A percentile compares a stretch with the other conserved stretches of the same genome.
These are phyloP conservation scores for Triticum timopheevii DNA, from an alignment of 176 grass and related monocot genomes.

Conservation along the genomic window DNA sequence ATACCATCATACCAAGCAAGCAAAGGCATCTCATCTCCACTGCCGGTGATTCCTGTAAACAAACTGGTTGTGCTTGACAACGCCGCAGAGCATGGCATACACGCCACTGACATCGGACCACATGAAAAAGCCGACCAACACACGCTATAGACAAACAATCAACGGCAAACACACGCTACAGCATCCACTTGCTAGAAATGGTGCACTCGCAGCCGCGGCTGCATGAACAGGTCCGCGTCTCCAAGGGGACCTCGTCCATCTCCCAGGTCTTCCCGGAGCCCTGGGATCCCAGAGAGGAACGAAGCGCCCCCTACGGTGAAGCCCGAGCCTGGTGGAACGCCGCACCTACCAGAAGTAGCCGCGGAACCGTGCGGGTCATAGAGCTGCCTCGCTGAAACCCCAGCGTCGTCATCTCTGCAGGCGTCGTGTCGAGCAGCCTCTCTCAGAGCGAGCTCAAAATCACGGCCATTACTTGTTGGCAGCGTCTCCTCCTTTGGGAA, in stretches of 20 bases:
- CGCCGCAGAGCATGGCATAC: not conserved
- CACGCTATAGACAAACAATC: not conserved
- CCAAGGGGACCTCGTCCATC: not conserved
- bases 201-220: conserved; percentile 49
- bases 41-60: not conserved
- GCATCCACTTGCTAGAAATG: conserved; percentile 35
- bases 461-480: not conserved
- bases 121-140: not conserved
- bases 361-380: conserved; percentile 17
- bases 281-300: conserved; percentile 14
- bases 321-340: conserved; percentile 16
- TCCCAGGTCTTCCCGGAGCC: conserved; percentile 15
- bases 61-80: not conserved
- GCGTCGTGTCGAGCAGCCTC: not conserved
- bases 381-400: conserved; percentile 10
- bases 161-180: conserved; percentile 13
- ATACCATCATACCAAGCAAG: not conserved
- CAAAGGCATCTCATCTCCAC: not conserved
- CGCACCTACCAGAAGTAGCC: conserved; percentile 37
- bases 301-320: not conserved
- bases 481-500: conserved; percentile 39
- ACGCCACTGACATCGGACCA: not conserved
- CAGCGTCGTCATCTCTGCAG: conserved; percentile 22
- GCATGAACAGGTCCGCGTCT: conserved; percentile 43
- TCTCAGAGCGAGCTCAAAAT: not conserved